Evolutionary conservation across 129 eudicot genomes (phyloP), one percentile per base, ranked within the genome.

Genomic region (Lactuca saligna): DNA sequence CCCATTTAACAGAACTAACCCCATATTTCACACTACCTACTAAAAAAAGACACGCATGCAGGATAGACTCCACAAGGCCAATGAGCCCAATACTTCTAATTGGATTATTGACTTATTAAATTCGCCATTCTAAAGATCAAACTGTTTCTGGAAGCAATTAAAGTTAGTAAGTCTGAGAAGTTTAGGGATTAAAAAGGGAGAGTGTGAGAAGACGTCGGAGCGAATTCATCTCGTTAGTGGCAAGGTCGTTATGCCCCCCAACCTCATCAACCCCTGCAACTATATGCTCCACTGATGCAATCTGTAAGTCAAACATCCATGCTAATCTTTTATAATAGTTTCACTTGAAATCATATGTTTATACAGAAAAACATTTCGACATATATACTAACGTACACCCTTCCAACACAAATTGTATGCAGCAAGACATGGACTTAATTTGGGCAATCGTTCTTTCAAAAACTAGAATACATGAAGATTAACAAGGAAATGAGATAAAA

Each of bases 201-300:
- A 61, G 54, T 20, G 56, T 69, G n/a, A 29, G 17, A n/a, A 56
- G 42, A 29, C 17, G 78, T 54, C 31, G 78, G 34, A 72, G 65
- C 56, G 57, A n/a, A 64, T 74, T 64, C 3, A 33, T 74, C 64
- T 54, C 57, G 78, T 63, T 73, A 63, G 64, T 54, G 63, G 58
- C 78, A 63, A 54, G 78, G 65, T 73, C 25, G 71, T 63, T 73
- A 7, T 39, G 66, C 17, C 69, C 63, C 35, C 76, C 69, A 72
- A 61, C 62, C 10, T 53, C 70, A 37, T 53, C 63, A 51, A 50
- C 38, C 4, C 11, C 17, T 14, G 10, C 57, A 33, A 3, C n/a
- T 10, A 12, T 32, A 29, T 61, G 59, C 54, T 61, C 54, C 13
- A 61, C 76, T 17, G 69, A 61, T 72, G 53, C 50, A 6, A 62